Evolutionary conservation across 495 filamentous ascomycete species (phyloP).

Genomic region (Neurospora pannonica): DNA sequence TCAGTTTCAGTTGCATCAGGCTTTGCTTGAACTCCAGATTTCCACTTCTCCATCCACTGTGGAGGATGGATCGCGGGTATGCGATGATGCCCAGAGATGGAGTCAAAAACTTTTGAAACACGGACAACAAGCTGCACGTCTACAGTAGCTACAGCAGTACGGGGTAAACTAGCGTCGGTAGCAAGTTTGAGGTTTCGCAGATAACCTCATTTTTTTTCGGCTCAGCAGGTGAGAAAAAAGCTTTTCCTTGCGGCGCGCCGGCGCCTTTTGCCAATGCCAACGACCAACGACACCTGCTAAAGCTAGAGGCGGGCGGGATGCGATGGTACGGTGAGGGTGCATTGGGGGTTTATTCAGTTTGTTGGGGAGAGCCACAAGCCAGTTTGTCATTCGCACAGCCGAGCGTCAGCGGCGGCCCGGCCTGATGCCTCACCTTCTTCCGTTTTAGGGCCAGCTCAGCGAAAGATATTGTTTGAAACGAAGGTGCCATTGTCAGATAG

Average conservation of each 20-base stretch:
- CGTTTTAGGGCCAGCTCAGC: neutral
- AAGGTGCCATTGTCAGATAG: neutral
- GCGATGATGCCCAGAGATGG: neutral
- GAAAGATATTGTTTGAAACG: neutral
- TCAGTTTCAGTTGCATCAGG: neutral
- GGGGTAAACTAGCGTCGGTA: neutral
- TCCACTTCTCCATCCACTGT: neutral
- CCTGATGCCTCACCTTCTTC: neutral
- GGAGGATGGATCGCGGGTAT: neutral
- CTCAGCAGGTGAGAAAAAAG: neutral
- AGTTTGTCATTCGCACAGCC: neutral
- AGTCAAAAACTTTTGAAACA: neutral
- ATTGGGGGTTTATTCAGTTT: neutral
- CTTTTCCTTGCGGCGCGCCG: neutral
- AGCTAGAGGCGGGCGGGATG: neutral
- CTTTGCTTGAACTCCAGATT: neutral
- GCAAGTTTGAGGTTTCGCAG: neutral
- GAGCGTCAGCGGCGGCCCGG: neutral
- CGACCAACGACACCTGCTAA: neutral
- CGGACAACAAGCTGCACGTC: neutral
- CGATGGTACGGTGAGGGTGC: neutral
- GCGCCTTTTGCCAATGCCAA: neutral
- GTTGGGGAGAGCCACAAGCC: neutral
- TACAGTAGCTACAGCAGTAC: neutral
- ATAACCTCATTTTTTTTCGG: neutral